Percentiles rank a stretch among this genome's conserved stretches.
Evolutionary conservation across 768 basidiomycete genomes (phyloP).

Genomic region (Boletus tylopilopsis): DNA sequence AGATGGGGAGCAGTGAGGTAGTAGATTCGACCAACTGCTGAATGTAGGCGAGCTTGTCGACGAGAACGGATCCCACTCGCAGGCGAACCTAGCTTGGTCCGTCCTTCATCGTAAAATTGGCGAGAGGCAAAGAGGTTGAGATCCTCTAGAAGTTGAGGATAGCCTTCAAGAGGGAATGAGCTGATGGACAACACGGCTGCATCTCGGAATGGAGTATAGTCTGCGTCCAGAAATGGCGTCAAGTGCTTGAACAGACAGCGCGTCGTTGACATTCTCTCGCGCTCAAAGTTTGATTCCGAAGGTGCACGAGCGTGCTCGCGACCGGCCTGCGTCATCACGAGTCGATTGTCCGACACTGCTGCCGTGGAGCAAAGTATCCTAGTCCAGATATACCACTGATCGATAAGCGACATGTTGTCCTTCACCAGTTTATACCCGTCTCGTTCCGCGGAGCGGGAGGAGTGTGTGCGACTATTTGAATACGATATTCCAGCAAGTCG

Average conservation of each 20-base stretch:
- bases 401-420: constrained; percentile 57
- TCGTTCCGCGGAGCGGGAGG: constrained; percentile 44
- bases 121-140: constrained; percentile 75
- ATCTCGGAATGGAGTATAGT: constrained; percentile 79
- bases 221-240: constrained; percentile 84
- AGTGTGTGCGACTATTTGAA: constrained; percentile 37
- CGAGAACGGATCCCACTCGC: constrained; percentile 54
- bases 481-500: constrained; percentile 67
- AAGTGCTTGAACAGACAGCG: constrained; percentile 81
- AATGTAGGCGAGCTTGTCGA: constrained; percentile 75
- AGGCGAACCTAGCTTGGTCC: constrained; percentile 44
- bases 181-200: constrained; percentile 87
- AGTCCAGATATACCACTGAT: constrained; percentile 84
- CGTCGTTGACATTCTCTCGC: constrained; percentile 78
- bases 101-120: constrained; percentile 72
- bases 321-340: constrained; percentile 47
- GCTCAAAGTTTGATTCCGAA: constrained; percentile 72
- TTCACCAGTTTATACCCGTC: constrained; percentile 50
- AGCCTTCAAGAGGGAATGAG: constrained; percentile 72
- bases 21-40: constrained; percentile 87
- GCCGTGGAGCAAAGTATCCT: constrained; percentile 85
- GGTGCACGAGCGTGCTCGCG: constrained; percentile 68
- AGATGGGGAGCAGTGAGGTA: constrained; percentile 77
- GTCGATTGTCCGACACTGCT: constrained; percentile 57
- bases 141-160: constrained; percentile 81